Conservation (phyloP, 106 monocot species). For the Phalaenopsis aphrodite region DNA sequence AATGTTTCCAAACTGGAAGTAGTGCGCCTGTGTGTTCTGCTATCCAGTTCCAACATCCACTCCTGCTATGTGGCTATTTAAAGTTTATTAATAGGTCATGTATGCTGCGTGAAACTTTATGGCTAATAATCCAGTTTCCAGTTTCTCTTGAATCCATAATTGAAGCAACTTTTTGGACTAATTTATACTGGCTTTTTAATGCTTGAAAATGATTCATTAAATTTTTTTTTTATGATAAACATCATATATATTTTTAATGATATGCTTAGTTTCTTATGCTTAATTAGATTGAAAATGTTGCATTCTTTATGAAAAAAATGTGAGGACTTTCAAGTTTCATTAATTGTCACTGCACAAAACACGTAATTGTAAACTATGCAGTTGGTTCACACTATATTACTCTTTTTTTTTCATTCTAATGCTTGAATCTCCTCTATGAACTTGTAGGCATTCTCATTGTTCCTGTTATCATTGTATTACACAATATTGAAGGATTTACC, state of each 20-base stretch:
- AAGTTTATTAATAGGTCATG: background rate
- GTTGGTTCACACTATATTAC: background rate
- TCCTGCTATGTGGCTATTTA: background rate
- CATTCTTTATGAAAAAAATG: background rate
- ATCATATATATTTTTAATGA: background rate
- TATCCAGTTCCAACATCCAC: background rate
- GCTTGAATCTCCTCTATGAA: constrained; percentile 3
- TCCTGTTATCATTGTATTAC: constrained; percentile 79
- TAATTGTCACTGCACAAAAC: background rate
- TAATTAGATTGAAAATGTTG: background rate
- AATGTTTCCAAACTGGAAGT: background rate
- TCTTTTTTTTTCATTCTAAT: background rate
- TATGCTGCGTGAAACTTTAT: background rate
- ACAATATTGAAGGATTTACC: constrained; percentile 51
- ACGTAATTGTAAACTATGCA: background rate
- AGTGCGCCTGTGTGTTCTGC: background rate
- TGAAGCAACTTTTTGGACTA: background rate
- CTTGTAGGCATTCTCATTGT: constrained; percentile 73
- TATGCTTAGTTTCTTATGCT: background rate
- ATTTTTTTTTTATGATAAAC: background rate
- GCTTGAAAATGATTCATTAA: background rate
- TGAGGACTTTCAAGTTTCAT: background rate
- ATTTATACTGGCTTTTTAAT: background rate
- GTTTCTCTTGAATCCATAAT: background rate
- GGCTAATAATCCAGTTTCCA: background rate